These are phyloP conservation scores for Zoysia pacifica DNA, from an alignment of 176 grass and related monocot species.

Conservation along the genomic window DNA sequence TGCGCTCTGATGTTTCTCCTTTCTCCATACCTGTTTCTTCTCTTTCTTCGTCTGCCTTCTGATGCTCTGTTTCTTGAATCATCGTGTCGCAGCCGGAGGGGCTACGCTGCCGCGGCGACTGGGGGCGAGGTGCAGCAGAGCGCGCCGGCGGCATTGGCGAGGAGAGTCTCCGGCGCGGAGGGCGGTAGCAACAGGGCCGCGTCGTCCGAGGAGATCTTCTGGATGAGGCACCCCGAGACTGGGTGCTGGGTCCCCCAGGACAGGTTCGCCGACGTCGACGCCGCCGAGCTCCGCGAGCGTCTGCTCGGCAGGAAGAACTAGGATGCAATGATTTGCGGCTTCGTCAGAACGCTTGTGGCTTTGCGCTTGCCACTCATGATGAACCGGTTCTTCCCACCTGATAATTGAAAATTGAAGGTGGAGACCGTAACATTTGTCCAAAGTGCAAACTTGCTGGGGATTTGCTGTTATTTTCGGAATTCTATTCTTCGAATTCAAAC, in stretches of 20 bases:
- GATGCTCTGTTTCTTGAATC: slow-evolving; percentile 1
- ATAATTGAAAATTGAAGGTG: not conserved
- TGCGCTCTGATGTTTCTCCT: not conserved
- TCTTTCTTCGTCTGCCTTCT: not conserved
- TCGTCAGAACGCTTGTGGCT: not conserved
- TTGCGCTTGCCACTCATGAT: not conserved
- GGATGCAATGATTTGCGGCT: too few species aligned
- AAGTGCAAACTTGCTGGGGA: not conserved
- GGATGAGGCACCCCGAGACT: slow-evolving; percentile 66
- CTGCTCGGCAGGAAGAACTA: slow-evolving; percentile 41
- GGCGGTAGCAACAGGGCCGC: not conserved
- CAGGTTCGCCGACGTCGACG: slow-evolving; percentile 49
- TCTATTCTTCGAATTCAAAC: not conserved
- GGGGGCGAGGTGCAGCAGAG: not conserved
- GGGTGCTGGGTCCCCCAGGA: slow-evolving; percentile 59
- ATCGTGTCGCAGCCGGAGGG: slow-evolving; percentile 32
- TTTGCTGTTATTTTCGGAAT: not conserved
- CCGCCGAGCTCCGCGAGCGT: slow-evolving; percentile 49
- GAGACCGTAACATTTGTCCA: not conserved
- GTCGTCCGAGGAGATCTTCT: slow-evolving; percentile 38
- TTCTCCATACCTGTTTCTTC: not conserved
- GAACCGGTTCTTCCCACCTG: not conserved
- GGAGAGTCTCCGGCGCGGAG: not conserved
- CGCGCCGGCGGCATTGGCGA: not conserved
- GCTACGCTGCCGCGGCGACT: not conserved